Evolutionary conservation across 2,329 filamentous ascomycete species (phyloP).

Genomic region (Pseudonectria foliicola): DNA sequence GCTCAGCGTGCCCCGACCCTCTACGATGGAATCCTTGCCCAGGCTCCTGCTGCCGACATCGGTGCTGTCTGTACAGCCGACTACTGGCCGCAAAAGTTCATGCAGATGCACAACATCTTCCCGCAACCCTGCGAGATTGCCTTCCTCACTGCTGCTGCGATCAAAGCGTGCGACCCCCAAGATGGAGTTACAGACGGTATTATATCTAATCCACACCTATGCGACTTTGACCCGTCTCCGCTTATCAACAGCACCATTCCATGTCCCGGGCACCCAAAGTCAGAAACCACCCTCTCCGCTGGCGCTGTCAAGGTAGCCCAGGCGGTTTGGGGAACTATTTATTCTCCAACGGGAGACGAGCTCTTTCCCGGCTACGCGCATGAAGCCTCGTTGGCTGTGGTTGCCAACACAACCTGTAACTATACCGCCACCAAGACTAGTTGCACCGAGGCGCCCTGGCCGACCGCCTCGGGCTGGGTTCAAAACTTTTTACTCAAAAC

Average conservation of each 20-base stretch:
- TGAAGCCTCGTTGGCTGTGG: background rate
- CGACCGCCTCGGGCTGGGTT: slow-evolving; percentile 5
- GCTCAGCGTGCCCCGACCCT: slow-evolving; percentile 44
- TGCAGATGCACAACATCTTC: slow-evolving; percentile 17
- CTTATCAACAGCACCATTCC: slow-evolving; percentile 9
- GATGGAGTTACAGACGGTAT: slow-evolving; percentile 20
- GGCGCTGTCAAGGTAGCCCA: slow-evolving; percentile 4
- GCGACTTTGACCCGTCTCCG: slow-evolving; percentile 14
- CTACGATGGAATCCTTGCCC: slow-evolving; percentile 47
- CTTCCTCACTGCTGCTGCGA: slow-evolving; percentile 26
- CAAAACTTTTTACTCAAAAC: slow-evolving; percentile 4
- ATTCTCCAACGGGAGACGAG: slow-evolving; percentile 3
- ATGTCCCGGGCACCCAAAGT: slow-evolving; percentile 5
- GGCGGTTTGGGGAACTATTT: slow-evolving; percentile 7
- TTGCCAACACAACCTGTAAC: slow-evolving; percentile 7
- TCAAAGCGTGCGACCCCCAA: slow-evolving; percentile 22
- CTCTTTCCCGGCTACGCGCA: slow-evolving; percentile 11
- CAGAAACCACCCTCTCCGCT: slow-evolving; percentile 1
- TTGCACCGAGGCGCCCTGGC: slow-evolving; percentile 6
- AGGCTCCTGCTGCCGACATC: slow-evolving; percentile 36
- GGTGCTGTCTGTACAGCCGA: slow-evolving; percentile 14
- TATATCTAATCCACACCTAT: slow-evolving; percentile 10
- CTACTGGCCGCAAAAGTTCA: slow-evolving; percentile 19
- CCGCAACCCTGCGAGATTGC: slow-evolving; percentile 27
- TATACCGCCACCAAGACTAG: background rate